Evolutionary conservation across 2,329 filamentous ascomycete species (phyloP), one percentile per base, ranked within the genome.

Genomic region (Ophiosphaerella narmari): DNA sequence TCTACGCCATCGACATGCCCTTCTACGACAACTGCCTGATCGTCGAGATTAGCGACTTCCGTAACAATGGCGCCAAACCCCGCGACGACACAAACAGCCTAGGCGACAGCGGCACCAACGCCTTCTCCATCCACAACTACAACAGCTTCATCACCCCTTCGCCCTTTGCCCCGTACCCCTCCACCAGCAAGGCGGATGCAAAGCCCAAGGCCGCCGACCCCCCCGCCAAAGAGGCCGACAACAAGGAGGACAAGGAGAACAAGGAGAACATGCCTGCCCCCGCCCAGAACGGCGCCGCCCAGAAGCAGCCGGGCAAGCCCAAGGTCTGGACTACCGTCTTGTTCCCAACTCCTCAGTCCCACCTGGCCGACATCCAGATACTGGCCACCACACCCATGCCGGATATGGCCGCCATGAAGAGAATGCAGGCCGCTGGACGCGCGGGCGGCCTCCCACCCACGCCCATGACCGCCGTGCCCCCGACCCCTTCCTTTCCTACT

Each of bases 21-120:
- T 97, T 96, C 69, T 99, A 97, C 70, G 92, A 97, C 72, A 80
- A 84, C 29, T 96, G 93, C 67, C 82, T 99, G 49, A 97, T 99
- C 60, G 91, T 99, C 32, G 88, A 96, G 72, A 79, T 97, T n/a
- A 84, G 96, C 65, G 90, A 97, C 70, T 90, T 96, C 76, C 90
- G 89, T 65, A 85, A 87, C 78, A 36, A 80, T 81, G 39, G 80
- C 82, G 54, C 77, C 81, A 60, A 90, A 58, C 70, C 77, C 8
- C 67, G 85, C 83, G 59, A 79, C 78, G 62, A 72, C 47, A 65
- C 69, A 37, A 68, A 54, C 55, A 74, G 50, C 61, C 78, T 84
- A 1, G 78, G 82, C 16, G 82, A 83, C 32, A 86, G 62, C 29
- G 87, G 86, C 46, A 82, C 82, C 34, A 77, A 81, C 3, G 85